Percentiles rank a stretch among this genome's conserved stretches.
phyloP scores from a whole-genome alignment of 306 rosid species.

The Rosa rugosa region DNA sequence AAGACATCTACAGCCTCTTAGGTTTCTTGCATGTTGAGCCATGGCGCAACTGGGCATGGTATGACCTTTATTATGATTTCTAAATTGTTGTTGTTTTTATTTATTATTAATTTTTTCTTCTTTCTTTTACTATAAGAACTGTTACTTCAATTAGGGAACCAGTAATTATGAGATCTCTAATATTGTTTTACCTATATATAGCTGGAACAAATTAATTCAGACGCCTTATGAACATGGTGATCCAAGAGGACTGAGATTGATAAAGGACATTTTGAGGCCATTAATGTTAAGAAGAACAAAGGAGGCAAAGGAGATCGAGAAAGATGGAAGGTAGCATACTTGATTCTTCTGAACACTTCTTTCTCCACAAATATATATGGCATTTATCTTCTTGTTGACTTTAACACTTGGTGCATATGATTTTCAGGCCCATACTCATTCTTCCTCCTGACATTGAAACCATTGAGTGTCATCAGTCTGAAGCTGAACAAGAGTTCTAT shows the following conservation, averaged over 20 bases:
- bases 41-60: conserved; percentile 85
- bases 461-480: conserved; percentile 71
- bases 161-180: neutral
- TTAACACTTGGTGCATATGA: conserved; percentile 15
- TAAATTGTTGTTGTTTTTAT: no score
- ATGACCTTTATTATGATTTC: conserved; percentile 13
- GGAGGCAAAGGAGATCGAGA: no score
- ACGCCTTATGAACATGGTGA: conserved; percentile 71
- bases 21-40: conserved; percentile 82
- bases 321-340: no score
- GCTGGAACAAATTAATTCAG: conserved; percentile 11
- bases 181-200: no score
- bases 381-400: no score
- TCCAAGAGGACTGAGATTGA: conserved; percentile 61
- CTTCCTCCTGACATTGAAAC: conserved; percentile 70
- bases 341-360: neutral
- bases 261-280: conserved; percentile 64
- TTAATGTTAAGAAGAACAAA: no score
- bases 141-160: neutral
- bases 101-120: no score
- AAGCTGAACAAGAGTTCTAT: conserved; percentile 73
- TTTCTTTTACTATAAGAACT: no score
- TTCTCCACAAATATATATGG: no score
- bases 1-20: conserved; percentile 74
- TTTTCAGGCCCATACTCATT: conserved; percentile 68